These are phyloP conservation scores for Novymonas esmeraldas DNA, from an alignment of 208 protist genomes.

Conservation along the genomic window DNA sequence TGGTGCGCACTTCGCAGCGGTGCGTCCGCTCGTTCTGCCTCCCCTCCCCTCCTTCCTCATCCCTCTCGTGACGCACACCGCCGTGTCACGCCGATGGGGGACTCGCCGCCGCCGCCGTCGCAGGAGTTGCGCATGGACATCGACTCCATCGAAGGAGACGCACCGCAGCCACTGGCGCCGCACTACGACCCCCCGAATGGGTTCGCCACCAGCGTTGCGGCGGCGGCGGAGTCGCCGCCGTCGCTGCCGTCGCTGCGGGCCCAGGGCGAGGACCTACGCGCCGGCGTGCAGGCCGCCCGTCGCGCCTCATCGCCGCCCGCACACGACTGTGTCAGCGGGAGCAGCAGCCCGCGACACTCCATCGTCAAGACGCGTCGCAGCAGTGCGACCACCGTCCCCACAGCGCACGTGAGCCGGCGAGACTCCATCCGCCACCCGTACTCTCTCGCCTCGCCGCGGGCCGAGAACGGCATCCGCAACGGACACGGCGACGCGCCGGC, in stretches of 20 bases:
- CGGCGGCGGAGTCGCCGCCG: too few relatives aligned
- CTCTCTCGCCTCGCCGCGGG: background rate
- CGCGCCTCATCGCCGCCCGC: background rate
- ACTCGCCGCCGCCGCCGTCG: background rate
- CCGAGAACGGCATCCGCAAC: slow-evolving; percentile 1
- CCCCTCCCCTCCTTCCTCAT: background rate
- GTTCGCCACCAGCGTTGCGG: background rate
- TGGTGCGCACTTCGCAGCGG: background rate
- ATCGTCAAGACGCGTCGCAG: background rate
- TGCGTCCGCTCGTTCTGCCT: background rate
- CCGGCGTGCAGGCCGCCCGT: background rate
- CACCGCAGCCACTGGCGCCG: background rate
- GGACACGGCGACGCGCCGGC: background rate
- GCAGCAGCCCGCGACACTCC: slow-evolving; percentile 7
- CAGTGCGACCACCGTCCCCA: background rate
- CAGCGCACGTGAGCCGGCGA: background rate
- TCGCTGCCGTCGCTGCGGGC: background rate
- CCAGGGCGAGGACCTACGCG: background rate
- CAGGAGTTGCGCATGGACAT: background rate
- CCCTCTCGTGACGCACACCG: background rate
- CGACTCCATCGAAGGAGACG: background rate
- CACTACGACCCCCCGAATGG: background rate
- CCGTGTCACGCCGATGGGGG: background rate
- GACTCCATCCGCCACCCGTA: slow-evolving; percentile 19
- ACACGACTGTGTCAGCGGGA: slow-evolving; percentile 7